A percentile compares a stretch with the other conserved stretches of the same genome.
These are phyloP conservation scores for Paralagenidium karlingii DNA, from an alignment of 352 stramenopile genomes.

Conservation along the genomic window DNA sequence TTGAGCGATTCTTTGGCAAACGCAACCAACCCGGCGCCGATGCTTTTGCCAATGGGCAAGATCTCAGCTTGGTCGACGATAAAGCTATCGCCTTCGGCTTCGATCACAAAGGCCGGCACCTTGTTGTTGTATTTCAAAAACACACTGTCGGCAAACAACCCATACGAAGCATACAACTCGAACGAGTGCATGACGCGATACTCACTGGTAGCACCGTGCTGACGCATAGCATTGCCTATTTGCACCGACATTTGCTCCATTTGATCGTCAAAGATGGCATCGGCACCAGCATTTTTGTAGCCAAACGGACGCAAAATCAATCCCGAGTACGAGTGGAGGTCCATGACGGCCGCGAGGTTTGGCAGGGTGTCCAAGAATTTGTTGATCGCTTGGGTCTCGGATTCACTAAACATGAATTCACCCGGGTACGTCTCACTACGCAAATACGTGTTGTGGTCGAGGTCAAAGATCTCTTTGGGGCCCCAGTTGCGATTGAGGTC, in stretches of 20 bases:
- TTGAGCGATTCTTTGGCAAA: slow-evolving; percentile 37
- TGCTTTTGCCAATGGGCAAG: slow-evolving; percentile 10
- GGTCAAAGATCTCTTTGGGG: slow-evolving; percentile 11
- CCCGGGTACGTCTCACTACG: slow-evolving; percentile 16
- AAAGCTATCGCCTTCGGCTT: slow-evolving; percentile 15
- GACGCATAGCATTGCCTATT: slow-evolving; percentile 7
- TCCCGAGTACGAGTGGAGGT: slow-evolving; percentile 13
- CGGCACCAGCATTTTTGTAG: slow-evolving; percentile 3
- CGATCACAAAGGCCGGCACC: slow-evolving; percentile 11
- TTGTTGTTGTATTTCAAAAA: slow-evolving; percentile 8
- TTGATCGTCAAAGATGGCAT: slow-evolving; percentile 6
- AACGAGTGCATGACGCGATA: slow-evolving; percentile 4
- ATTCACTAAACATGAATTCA: slow-evolving; percentile 37
- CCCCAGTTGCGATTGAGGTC: slow-evolving; percentile 24
- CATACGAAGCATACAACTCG: slow-evolving; percentile 14
- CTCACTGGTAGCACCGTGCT: slow-evolving; percentile 3
- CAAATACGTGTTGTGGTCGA: slow-evolving; percentile 5
- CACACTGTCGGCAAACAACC: slow-evolving; percentile 13
- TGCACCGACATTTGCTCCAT: slow-evolving; percentile 6
- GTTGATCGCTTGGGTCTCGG: slow-evolving; percentile 11
- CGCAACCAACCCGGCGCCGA: slow-evolving; percentile 37
- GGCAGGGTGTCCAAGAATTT: slow-evolving; percentile 7
- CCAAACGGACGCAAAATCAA: slow-evolving; percentile 11
- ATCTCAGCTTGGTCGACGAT: slow-evolving; percentile 9
- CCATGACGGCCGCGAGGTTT: slow-evolving; percentile 7